These are phyloP conservation scores for Cryphonectria japonica DNA, from an alignment of 2,329 filamentous ascomycete species.

Conservation along the genomic window DNA sequence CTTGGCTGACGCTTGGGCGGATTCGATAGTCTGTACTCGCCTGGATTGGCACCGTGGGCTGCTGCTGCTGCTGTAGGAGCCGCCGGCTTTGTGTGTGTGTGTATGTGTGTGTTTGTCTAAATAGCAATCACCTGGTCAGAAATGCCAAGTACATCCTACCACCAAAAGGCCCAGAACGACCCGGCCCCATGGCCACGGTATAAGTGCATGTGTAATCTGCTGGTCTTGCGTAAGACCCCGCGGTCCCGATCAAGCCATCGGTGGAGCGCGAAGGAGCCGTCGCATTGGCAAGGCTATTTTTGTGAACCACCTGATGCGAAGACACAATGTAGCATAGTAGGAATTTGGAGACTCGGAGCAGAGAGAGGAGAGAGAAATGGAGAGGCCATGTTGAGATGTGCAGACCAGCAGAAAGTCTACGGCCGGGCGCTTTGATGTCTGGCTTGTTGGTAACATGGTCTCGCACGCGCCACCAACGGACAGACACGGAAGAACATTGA, in stretches of 20 bases:
- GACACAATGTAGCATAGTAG: neutral
- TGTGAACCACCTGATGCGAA: slow-evolving; percentile 6
- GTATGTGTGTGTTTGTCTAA: neutral
- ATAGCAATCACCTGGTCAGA: slow-evolving; percentile 4
- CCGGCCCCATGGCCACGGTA: neutral
- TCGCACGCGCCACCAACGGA: neutral
- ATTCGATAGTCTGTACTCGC: neutral
- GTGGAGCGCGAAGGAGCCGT: neutral
- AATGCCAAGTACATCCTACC: neutral
- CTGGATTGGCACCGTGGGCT: neutral
- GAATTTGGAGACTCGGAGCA: neutral
- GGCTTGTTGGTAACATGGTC: neutral
- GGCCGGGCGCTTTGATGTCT: slow-evolving; percentile 3
- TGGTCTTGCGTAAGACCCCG: neutral
- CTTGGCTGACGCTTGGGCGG: neutral
- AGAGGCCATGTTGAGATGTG: neutral
- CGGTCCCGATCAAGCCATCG: neutral
- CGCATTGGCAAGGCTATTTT: slow-evolving; percentile 2
- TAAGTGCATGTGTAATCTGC: slow-evolving; percentile 4
- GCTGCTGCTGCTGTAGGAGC: neutral
- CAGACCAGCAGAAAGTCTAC: neutral
- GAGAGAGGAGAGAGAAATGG: neutral
- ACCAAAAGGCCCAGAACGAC: neutral
- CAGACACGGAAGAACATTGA: neutral
- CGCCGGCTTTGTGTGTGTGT: neutral